Base-by-base conservation (phyloP, 1,139 yeast genomes). In the Suhomyces coccinellae region DNA sequence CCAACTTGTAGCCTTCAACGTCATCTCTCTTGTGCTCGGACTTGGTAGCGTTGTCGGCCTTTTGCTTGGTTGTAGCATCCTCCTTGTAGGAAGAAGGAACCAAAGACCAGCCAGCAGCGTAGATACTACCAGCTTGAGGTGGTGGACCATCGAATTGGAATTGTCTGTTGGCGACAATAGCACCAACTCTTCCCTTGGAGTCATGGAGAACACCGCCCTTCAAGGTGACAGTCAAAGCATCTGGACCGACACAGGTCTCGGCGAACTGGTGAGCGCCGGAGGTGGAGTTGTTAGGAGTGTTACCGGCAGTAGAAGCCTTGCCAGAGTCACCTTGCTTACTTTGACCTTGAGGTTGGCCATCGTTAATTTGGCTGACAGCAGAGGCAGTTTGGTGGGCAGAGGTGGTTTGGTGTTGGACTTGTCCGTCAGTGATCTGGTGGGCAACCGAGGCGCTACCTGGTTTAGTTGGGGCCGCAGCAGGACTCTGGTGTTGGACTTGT, bases 101-200 rank as follows among this genome's bases (percentile, higher is more conserved):
- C 40, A 61, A 56, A 26, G 67, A 55, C 75, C 75, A 71, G 38
- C 73, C 73, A 44, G 65, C 64, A 47, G 73, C 73, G 22, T 38
- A 69, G 43, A 69, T 67, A 43, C 72, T 55, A 43, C 74, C 74
- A 35, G 73, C 73, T 58, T 69, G 73, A 27, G 73, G 73, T 59
- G 74, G 73, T 33, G 75, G 75, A 38, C 72, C 73, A 51, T 71
- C 76, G 48, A 71, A 69, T 59, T 71, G 75, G 68, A 71, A 71
- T 59, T 71, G 75, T 58, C 71, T 65, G 63, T 71, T 71, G 40
- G 75, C 72, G 45, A 69, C 77, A 58, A 71, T 70, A 37, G 73
- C 65, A 33, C 77, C 77, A 51, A 68, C 59, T 61, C 75, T 65
- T 34, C 69, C 69, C 46, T 63, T 46, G 27, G 61, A 45, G 50